Percentiles rank a stretch among this genome's conserved stretches.
phyloP scores from a whole-genome alignment of 441 rosid genomes.

The Populus hybrid region DNA sequence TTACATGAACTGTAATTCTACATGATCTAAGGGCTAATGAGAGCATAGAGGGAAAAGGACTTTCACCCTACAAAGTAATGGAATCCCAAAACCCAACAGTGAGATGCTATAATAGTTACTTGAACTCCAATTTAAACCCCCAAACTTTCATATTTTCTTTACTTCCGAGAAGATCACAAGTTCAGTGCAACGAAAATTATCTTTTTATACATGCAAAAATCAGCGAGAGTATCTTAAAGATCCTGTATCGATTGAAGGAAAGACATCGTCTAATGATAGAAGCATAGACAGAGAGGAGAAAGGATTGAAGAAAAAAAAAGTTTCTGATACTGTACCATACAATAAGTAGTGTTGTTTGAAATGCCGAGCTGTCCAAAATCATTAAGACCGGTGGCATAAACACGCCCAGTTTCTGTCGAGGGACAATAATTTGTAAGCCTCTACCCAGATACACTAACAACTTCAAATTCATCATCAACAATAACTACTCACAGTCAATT shows the following conservation, averaged over 20 bases:
- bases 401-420: no score
- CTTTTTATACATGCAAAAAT: not conserved
- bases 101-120: not conserved
- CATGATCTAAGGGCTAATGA: not conserved
- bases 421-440: not conserved
- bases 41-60: not conserved
- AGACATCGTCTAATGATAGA: not conserved
- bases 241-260: not conserved
- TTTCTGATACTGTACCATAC: constrained; percentile 43
- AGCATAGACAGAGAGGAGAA: not conserved
- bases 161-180: not conserved
- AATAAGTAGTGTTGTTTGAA: constrained; percentile 38
- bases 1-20: not conserved
- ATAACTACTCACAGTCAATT: not conserved
- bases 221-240: not conserved
- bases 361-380: not conserved
- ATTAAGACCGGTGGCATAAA: no score
- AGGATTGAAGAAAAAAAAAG: not conserved
- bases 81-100: not conserved
- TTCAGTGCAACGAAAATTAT: not conserved
- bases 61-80: not conserved
- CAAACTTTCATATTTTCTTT: not conserved
- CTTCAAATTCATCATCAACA: constrained; percentile 1
- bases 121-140: not conserved
- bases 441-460: constrained; percentile 13